Conservation (phyloP, 164 flowering plant genomes). For the Berberis vulgaris region DNA sequence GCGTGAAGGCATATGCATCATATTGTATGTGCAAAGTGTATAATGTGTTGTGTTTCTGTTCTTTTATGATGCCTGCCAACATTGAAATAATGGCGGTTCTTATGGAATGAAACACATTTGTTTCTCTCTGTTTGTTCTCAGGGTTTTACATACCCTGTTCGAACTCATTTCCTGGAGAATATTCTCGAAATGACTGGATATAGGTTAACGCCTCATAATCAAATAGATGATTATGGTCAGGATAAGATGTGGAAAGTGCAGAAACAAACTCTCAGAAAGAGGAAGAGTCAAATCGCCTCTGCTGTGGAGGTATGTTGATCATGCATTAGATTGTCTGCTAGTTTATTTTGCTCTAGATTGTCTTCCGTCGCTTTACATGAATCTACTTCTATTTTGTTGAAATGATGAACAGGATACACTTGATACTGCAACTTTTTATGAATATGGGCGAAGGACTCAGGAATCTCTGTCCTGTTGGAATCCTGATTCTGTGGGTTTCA, state of each 20-base stretch:
- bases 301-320: slow-evolving; percentile 61
- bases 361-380: neutral
- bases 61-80: too few species aligned
- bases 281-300: slow-evolving; percentile 89
- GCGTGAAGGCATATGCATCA: too few species aligned
- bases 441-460: slow-evolving; percentile 45
- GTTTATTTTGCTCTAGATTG: neutral
- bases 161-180: slow-evolving; percentile 71
- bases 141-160: slow-evolving; percentile 93
- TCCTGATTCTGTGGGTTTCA: slow-evolving; percentile 88
- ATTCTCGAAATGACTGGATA: slow-evolving; percentile 82
- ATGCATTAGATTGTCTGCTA: neutral
- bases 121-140: slow-evolving; percentile 20
- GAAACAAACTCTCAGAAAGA: slow-evolving; percentile 72
- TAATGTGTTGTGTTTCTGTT: too few species aligned
- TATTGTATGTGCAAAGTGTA: too few species aligned
- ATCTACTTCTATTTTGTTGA: neutral
- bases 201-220: slow-evolving; percentile 68
- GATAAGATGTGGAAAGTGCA: slow-evolving; percentile 82
- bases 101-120: neutral
- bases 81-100: too few species aligned
- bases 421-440: slow-evolving; percentile 52
- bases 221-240: slow-evolving; percentile 92
- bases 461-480: slow-evolving; percentile 89
- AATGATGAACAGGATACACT: slow-evolving; percentile 59